phyloP scores from a whole-genome alignment of 148 eudicot genomes.

The Silene conica region DNA sequence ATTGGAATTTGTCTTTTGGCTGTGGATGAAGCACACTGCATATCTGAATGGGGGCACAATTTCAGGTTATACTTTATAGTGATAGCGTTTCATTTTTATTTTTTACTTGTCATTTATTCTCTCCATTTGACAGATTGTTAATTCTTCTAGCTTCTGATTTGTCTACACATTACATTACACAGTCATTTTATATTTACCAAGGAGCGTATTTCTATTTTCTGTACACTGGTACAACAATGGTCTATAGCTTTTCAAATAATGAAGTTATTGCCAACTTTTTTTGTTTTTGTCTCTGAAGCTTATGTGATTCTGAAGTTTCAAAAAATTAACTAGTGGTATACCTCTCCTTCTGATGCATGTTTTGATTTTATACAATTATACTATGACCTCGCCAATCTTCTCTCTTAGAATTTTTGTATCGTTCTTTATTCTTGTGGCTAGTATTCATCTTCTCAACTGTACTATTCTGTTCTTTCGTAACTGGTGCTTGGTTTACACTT shows the following conservation, averaged over 20 bases:
- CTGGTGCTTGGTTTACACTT: not conserved
- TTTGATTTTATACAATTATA: not conserved
- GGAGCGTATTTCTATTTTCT: not conserved
- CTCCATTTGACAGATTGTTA: not conserved
- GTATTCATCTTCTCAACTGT: not conserved
- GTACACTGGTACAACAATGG: not conserved
- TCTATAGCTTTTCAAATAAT: too few relatives aligned
- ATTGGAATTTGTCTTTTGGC: conserved; percentile 72
- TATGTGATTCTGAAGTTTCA: too few relatives aligned
- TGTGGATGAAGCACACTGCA: conserved; percentile 91
- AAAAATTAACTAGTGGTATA: too few relatives aligned
- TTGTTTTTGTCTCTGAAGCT: too few relatives aligned
- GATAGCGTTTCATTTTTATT: not conserved
- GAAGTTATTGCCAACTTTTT: too few relatives aligned
- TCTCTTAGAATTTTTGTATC: not conserved
- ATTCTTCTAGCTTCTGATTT: not conserved
- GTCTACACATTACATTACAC: not conserved
- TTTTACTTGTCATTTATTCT: not conserved
- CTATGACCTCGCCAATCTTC: too few relatives aligned
- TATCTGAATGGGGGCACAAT: conserved; percentile 91
- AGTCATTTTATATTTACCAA: not conserved
- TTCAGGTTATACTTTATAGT: conserved; percentile 49
- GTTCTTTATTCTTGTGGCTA: not conserved
- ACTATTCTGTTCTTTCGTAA: not conserved
- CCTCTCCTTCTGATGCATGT: too few relatives aligned